Percentiles rank a stretch among this genome's conserved stretches.
These are phyloP conservation scores for Daucus carota DNA, from an alignment of 129 eudicot species.

Conservation along the genomic window DH1_v3.0 NC_030383.2:56480001-56480500, in stretches of 20 bases:
- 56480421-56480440: too few species aligned
- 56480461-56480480: too few species aligned
- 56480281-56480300: neutral
- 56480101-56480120: too few species aligned
- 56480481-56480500: too few species aligned
- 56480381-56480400: too few species aligned
- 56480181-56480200: neutral
- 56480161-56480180: neutral
- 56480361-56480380: too few species aligned
- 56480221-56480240: neutral
- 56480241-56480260: neutral
- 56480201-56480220: neutral
- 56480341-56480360: too few species aligned
- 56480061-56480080: too few species aligned
- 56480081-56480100: too few species aligned
- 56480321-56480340: neutral
- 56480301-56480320: neutral
- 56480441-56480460: too few species aligned
- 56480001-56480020: neutral
- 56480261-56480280: neutral
- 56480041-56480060: neutral
- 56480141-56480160: neutral
- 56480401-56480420: too few species aligned
- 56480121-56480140: too few species aligned
- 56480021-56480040: neutral